Evolutionary conservation across 306 rosid genomes (phyloP).

Genomic region (Fragaria ananassa): DNA sequence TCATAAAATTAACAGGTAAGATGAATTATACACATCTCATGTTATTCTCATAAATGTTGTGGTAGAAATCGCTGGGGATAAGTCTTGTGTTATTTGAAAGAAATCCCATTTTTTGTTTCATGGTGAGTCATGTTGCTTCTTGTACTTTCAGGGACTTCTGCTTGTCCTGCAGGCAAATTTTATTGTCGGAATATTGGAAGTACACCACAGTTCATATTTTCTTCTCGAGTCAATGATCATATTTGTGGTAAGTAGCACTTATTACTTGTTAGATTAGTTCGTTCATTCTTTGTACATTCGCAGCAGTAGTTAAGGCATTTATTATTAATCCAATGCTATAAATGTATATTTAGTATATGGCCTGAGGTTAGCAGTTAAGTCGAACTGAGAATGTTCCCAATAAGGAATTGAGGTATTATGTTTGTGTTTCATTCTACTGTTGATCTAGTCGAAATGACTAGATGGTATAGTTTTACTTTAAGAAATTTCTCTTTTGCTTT

Average conservation of each 20-base stretch:
- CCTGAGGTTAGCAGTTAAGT: not conserved
- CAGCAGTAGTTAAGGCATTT: slow-evolving; percentile 2
- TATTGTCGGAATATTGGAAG: slow-evolving; percentile 82
- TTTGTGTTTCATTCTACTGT: not conserved
- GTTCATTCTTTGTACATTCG: not conserved
- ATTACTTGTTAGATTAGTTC: not conserved
- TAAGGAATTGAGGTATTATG: slow-evolving; percentile 10
- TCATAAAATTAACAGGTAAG: not conserved
- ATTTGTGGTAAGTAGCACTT: slow-evolving; percentile 62
- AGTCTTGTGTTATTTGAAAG: not conserved
- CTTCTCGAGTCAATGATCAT: slow-evolving; percentile 75
- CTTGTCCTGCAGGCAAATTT: slow-evolving; percentile 72
- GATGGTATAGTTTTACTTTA: not conserved
- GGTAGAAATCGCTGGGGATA: not conserved
- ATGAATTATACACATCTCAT: not conserved
- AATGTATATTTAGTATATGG: not conserved
- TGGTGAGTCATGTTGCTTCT: slow-evolving; percentile 21
- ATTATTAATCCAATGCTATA: not conserved
- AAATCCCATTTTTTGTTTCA: slow-evolving; percentile 1
- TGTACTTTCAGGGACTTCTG: slow-evolving; percentile 77
- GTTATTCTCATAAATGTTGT: not conserved
- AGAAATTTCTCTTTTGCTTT: not conserved
- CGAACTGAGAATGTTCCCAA: not conserved
- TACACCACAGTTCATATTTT: slow-evolving; percentile 69
- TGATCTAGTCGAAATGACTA: not conserved